These are phyloP conservation scores for Emydomyces testavorans DNA, from an alignment of 2,329 filamentous ascomycete genomes.

Conservation along the genomic window DNA sequence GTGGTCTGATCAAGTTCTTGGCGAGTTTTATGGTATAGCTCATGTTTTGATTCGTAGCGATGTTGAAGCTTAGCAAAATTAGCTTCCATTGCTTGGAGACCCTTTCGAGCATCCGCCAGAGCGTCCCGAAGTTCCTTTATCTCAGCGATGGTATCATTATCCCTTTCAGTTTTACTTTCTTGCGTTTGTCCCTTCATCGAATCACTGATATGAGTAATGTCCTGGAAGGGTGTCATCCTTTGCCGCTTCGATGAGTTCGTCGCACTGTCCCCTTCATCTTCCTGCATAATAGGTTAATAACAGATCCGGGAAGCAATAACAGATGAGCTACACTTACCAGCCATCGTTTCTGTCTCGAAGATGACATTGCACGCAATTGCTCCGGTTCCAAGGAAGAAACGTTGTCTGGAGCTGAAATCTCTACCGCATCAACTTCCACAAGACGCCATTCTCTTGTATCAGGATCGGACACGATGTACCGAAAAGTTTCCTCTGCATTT, in stretches of 20 bases:
- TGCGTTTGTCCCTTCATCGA: slow-evolving; percentile 26
- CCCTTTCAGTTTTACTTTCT: slow-evolving; percentile 15
- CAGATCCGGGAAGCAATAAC: neutral
- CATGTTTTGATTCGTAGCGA: slow-evolving; percentile 35
- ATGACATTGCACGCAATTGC: slow-evolving; percentile 18
- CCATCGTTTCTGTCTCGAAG: slow-evolving; percentile 22
- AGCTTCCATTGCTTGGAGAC: slow-evolving; percentile 26
- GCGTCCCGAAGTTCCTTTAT: slow-evolving; percentile 24
- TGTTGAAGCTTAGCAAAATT: slow-evolving; percentile 31
- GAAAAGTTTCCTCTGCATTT: slow-evolving; percentile 30
- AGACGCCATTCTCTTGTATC: slow-evolving; percentile 31
- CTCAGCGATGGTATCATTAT: slow-evolving; percentile 23
- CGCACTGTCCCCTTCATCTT: slow-evolving; percentile 23
- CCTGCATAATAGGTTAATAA: slow-evolving; percentile 11
- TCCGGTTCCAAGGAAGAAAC: slow-evolving; percentile 9
- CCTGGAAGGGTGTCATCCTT: slow-evolving; percentile 28
- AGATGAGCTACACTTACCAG: slow-evolving; percentile 16
- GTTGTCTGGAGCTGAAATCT: slow-evolving; percentile 19
- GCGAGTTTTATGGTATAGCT: slow-evolving; percentile 29
- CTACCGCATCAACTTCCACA: slow-evolving; percentile 29
- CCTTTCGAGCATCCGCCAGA: slow-evolving; percentile 21
- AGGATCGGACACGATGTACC: slow-evolving; percentile 27
- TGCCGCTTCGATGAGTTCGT: slow-evolving; percentile 29
- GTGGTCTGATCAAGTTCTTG: slow-evolving; percentile 28
- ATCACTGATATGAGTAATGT: slow-evolving; percentile 29